Evolutionary conservation across 768 basidiomycete species (phyloP).

Genomic region (Lactarius akahatsu): DNA sequence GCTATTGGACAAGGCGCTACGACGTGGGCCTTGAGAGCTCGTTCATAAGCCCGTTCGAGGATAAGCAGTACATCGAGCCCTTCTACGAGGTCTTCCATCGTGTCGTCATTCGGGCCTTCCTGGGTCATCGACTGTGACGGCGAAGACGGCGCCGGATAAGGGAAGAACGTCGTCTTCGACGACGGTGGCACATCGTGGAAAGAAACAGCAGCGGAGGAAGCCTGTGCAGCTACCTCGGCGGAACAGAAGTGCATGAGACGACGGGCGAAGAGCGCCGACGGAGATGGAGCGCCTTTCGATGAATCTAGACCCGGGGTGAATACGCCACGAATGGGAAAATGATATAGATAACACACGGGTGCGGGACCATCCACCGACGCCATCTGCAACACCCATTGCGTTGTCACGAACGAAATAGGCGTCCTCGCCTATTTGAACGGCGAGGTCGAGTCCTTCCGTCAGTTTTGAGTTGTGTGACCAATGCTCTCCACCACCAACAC

Average conservation of each 20-base stretch:
- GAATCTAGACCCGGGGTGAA: constrained; percentile 8
- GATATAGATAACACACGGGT: constrained; percentile 35
- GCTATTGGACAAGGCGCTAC: constrained; percentile 31
- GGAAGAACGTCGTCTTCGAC: neutral
- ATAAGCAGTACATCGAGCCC: constrained; percentile 68
- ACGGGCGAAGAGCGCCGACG: constrained; percentile 64
- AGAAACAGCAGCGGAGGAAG: constrained; percentile 27
- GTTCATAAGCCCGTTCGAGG: constrained; percentile 67
- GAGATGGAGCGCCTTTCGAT: constrained; percentile 33
- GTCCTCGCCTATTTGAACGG: constrained; percentile 88
- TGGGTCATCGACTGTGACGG: constrained; percentile 31
- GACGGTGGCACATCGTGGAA: constrained; percentile 18
- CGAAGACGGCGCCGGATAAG: constrained; percentile 5
- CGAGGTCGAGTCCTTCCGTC: constrained; percentile 43
- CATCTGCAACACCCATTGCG: constrained; percentile 93
- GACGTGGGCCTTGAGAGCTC: constrained; percentile 62
- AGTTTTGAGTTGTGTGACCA: constrained; percentile 29
- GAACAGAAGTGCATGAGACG: constrained; percentile 86
- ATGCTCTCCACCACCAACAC: constrained; percentile 21
- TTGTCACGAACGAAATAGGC: constrained; percentile 82
- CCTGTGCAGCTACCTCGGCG: constrained; percentile 48
- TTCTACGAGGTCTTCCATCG: constrained; percentile 64
- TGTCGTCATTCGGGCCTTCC: constrained; percentile 45
- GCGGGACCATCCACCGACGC: constrained; percentile 87
- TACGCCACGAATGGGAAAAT: neutral